Evolutionary conservation across 192 early-diverging fungal genomes (phyloP), one percentile per base, ranked within the genome.

Genomic region (Coemansia brasiliensis): DNA sequence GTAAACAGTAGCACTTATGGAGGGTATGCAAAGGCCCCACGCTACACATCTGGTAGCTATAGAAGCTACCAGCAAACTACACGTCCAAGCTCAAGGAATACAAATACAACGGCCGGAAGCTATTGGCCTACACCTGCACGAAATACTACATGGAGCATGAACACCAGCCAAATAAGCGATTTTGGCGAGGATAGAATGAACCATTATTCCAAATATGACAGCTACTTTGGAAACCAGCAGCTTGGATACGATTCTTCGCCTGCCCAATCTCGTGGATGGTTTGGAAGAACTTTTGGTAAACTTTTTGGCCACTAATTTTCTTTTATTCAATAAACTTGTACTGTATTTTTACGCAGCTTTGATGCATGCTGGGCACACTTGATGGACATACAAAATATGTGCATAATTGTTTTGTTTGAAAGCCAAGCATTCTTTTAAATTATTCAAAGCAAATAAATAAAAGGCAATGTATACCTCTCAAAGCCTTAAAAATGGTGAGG

Each of bases 131-230:
- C 46, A 8, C 46, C 46, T 26, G 46, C 46, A 15, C 46, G 46
- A 20, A 49, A 49, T 7, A 49, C 46, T 8, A 49, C 46, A 13
- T 49, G 46, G 46, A 49, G 46, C 46, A 49, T 49, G 46, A 49
- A 49, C 13, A 29, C 46, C n/a, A 49, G 46, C 15, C 46, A 49
- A 25, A 27, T 49, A 26, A 49, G 46, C 24, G 46, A 49, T n/a
- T 49, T 49, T 49, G 46, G 46, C 17, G 46, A 49, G 21, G 24
- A 49, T 15, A 21, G 26, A n/a, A 22, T n/a, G 15, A 49, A 49
- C 21, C 22, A 49, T 0, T 49, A 49, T 12, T 49, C 46, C 12
- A 20, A 49, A 26, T 49, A 49, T 17, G 46, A 49, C 22, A 13
- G 26, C 26, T 49, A 49, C 26, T 49, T 49, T 49, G 46, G 46